Evolutionary conservation across 2,329 filamentous ascomycete species (phyloP), one percentile per base, ranked within the genome.

Genomic region (Stagonosporopsis tanaceti): DNA sequence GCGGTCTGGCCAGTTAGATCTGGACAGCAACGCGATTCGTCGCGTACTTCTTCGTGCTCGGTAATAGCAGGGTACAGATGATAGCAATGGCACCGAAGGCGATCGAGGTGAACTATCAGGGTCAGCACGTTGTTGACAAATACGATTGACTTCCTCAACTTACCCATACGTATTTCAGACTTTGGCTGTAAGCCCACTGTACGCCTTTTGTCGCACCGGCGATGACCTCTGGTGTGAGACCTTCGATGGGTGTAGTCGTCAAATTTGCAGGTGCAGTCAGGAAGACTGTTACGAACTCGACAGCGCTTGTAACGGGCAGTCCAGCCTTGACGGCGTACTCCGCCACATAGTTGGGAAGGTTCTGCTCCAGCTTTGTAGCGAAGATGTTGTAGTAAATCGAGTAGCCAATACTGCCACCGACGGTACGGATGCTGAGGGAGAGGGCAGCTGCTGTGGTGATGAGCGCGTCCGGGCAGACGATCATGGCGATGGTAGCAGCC

Each of bases 371-470:
- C 25, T 73, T 74, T 12, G 61, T 72, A n/a, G 66, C 68, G 38
- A 75, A 73, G 50, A 76, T 64, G 44, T 73, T 74, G 59, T 72
- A 72, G 63, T 75, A 76, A 52, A 76, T 70, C 3, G 71, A 72
- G 39, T 73, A 72, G 25, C 72, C 73, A n/a, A 76, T 73, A 8
- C 68, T 69, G 14, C 74, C 73, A n/a, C 72, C 74, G 25, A 75
- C 72, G 4, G 77, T 77, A 28, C 81, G 78, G 53, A 82, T 80
- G 20, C 77, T 79, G 11, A 80, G 79, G 28, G 82, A 77, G 22
- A 80, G 6, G 62, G 78, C 51, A 67, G 80, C 70, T 0, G 69
- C 70, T n/a, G 73, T 74, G 4, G 72, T 74, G 41, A 75, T 75
- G 6, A 73, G 63, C 4, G 68, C 61, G 47, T 75, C 73, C 0